Base-by-base conservation (phyloP, 257 asterid species). In the Parsonsia alboflavescens region DNA sequence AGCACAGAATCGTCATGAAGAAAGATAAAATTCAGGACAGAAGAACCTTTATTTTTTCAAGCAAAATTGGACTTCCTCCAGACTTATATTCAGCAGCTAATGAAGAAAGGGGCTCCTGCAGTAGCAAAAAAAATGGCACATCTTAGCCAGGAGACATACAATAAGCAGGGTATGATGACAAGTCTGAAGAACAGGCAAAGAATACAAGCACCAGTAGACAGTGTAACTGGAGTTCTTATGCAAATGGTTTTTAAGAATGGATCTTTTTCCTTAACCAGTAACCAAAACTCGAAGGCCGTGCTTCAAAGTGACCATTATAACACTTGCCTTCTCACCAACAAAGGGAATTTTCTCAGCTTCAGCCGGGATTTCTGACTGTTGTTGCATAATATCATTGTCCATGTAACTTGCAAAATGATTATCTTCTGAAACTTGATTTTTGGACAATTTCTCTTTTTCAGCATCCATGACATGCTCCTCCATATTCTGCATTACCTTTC, bases 41-140 rank as follows among this genome's bases (percentile, higher is more conserved):
- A 17, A 82, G 56, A 59, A 95, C 99, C 97, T 95, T 88, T 62
- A 95, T 95, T 81, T 95, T 95, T 85, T 90, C 86, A 78, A 88
- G 86, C 75, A 95, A 84, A 82, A 95, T 88, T 48, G 91, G 87
- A 82, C 87, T 95, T 82, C 99, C 99, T 84, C 99, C 99, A 26
- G 88, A 83, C 72, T 83, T 80, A 81, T 95, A 95, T 85, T 95
- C 98, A 67, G 83, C 91, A 48, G 88, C 85, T 70, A 95, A 80
- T 30, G 98, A 84, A 64, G 96, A 86, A 65, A 95, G 88, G 28
- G 96, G 93, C 77, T 95, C 98, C 99, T 95, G 89, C 78, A 81
- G 69, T 49, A n/a, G n/a, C 12, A 16, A 8, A 33, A 16, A 17
- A 28, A n/a, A 28, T 44, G 56, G 5, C n/a, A 17, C 52, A 72